Evolutionary conservation across 768 basidiomycete genomes (phyloP), one percentile per base, ranked within the genome.

Genomic region (Trametes cinnabarina): DNA sequence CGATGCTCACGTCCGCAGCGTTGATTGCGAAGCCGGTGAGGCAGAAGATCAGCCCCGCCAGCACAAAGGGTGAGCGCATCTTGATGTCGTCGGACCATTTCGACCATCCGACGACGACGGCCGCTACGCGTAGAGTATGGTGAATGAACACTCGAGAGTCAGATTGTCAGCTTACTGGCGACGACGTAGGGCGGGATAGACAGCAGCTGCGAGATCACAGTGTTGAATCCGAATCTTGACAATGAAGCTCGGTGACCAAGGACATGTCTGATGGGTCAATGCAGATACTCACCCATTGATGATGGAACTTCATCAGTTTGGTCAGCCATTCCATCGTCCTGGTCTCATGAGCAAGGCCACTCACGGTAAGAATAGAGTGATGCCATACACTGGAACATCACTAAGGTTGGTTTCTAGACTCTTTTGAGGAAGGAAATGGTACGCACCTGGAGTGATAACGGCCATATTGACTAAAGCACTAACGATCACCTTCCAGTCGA

Each of bases 341-440:
- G 6, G 19, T 22, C 5, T 42, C 5, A n/a, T 10, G 19, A 26
- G n/a, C 1, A 28, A n/a, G 3, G 12, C 6, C 44, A 28, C 86
- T 64, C 66, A 87, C 82, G 85, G 85, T 28, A 87, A 71, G 74
- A 89, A 88, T 19, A 87, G 72, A 0, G 87, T 85, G 43, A 86
- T 85, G 2, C 86, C 86, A 63, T 84, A 86, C 2, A 86, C 86
- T 87, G 17, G 20, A 49, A 39, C 14, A 8, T 8, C n/a, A 15
- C 2, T 40, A 3, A 51, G 49, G 35, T 9, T 19, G 48, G 4
- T 10, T 6, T 11, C 7, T 15, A 15, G 4, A 4, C 30, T 32
- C 30, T 15, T n/a, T n/a, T n/a, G 26, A 26, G 25, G 20, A 12
- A 25, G 14, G 6, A 35, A n/a, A 42, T 3, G 26, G 32, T 7